Base-by-base conservation (phyloP, 2,329 filamentous ascomycete species). In the Paraconiothyrium brasiliense region DNA sequence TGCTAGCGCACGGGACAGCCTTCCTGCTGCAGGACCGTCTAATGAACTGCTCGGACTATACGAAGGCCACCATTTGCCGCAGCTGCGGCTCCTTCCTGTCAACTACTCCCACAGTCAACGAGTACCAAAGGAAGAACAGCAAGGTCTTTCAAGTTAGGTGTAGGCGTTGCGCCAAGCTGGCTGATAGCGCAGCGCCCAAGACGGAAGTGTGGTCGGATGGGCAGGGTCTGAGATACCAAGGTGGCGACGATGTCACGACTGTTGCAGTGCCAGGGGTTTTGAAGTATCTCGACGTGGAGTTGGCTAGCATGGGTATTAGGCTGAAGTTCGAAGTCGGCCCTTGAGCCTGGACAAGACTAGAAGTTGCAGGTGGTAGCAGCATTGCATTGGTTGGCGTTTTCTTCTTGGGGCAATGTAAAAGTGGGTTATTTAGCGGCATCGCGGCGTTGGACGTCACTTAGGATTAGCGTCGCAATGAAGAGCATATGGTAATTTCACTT, bases 11-110 rank as follows among this genome's bases (percentile, higher is more conserved):
- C 84, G 95, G 95, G 27, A 95, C 94, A 2, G 94, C 94, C 3
- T 98, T 97, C 83, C 81, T 99, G 62, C 86, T 99, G 6, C 95
- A 99, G 78, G 95, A 99, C 79, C 91, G 95, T 61, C 84, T 99
- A 62, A 90, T 99, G 84, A 98, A 99, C 83, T 99, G 95, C 82
- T 97, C 92, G 56, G 95, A 99, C 79, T 96, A 97, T 78, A 89
- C 90, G 32, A 90, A 90, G 65, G 90, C 93, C 0, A 97, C 94
- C 89, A 89, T 98, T 67, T 99, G 95, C 80, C 90, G 92, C 59
- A 83, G 83, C 37, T 99, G 95, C 78, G 95, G 95, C 54, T 94
- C 90, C 9, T 99, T 99, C 84, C 80, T 98, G 66, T 93, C 92
- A 0, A 92, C 92, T 11, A 92, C 96, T 78, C 91, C 92, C 1